Evolutionary conservation across 345 rosid genomes (phyloP).

Genomic region (Dipteronia sinensis): DNA sequence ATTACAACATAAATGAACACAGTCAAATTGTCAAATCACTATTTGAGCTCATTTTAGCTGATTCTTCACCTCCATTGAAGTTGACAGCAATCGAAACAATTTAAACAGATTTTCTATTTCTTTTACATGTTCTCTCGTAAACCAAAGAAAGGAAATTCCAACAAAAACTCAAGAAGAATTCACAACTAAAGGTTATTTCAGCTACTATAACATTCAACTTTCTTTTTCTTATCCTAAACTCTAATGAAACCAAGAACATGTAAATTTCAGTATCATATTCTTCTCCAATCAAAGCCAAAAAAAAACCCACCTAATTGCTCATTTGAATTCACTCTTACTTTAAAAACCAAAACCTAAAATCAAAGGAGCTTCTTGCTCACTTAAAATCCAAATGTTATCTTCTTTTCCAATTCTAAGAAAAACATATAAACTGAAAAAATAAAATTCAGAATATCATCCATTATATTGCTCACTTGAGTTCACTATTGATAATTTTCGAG

Average conservation of each 20-base stretch:
- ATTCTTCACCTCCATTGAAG: background rate
- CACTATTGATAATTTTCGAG: background rate
- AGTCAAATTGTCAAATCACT: background rate
- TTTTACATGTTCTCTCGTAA: background rate
- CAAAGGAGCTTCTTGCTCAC: background rate
- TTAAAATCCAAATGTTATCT: background rate
- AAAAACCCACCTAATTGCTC: background rate
- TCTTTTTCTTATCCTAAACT: background rate
- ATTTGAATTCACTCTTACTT: background rate
- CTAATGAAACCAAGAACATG: background rate
- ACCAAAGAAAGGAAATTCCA: background rate
- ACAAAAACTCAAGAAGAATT: background rate
- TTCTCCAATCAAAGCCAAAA: background rate
- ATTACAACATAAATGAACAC: background rate
- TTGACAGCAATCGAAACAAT: background rate
- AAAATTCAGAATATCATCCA: background rate
- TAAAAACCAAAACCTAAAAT: background rate
- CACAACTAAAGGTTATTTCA: background rate
- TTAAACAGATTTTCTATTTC: background rate
- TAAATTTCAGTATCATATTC: background rate
- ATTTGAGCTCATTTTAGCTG: background rate
- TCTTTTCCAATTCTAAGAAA: background rate
- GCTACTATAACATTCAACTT: background rate
- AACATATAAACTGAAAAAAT: background rate
- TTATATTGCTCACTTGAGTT: background rate